Evolutionary conservation across 257 asterid species (phyloP), one percentile per base, ranked within the genome.

Genomic region (Solanum virginianum): DNA sequence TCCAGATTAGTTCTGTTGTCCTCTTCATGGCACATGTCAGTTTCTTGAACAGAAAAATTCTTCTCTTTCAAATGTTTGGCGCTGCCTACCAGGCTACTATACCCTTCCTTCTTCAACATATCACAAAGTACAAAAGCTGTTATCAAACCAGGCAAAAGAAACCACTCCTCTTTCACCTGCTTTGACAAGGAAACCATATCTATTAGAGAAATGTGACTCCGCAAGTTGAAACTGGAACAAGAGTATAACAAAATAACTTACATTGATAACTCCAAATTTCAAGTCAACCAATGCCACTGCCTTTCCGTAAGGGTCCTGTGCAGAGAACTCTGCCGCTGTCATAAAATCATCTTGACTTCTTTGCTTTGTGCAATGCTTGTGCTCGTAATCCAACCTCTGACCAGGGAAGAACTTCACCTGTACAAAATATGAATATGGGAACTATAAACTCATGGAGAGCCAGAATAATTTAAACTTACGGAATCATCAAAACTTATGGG

Each of bases 381-480:
- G 81, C 84, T 94, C 97, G 81, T 95, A 97, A 60, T 94, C 98
- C 88, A 97, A 87, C 93, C 92, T 95, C 85, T 92, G 89, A 85
- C 99, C 98, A 36, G 87, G 84, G 85, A 88, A 97, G 89, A 95
- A 91, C 86, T 93, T 90, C 84, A 97, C 95, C 99, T 97, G 91
- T 68, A 16, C 62, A 75, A 49, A 51, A 15, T 49, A 75, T 75
- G 62, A 75, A 60, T 14, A 43, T 7, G 24, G 82, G 20, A 75
- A 24, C 82, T 49, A 24, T 75, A 8, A 75, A 49, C 7, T 29
- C 82, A 49, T 15, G 41, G 82, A 75, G 82, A 75, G 22, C 6
- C 82, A 24, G 62, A 51, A 51, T 24, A 9, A 26, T 49, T 45
- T 51, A 9, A 49, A 77, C 47, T 14, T 26, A 3, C 15, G 17